Percentiles rank a stretch among this genome's conserved stretches.
phyloP scores from a whole-genome alignment of 2,329 filamentous ascomycete genomes.

The Gliomastix tumulicola region DNA sequence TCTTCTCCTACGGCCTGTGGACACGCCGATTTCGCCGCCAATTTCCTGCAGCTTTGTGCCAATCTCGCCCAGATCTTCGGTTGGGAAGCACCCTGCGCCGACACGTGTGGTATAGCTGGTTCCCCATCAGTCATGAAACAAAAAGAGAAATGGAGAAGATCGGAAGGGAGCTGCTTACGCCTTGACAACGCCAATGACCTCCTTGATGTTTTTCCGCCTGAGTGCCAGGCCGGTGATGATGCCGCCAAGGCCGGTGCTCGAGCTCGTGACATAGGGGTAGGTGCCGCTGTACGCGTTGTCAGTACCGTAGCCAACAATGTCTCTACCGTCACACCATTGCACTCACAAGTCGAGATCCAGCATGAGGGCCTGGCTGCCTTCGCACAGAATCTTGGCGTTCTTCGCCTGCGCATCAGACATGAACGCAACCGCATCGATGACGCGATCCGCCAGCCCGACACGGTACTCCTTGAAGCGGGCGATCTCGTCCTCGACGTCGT shows the following conservation, averaged over 20 bases:
- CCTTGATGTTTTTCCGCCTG: constrained; percentile 52
- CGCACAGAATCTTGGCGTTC: too few species aligned
- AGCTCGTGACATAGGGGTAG: constrained; percentile 20
- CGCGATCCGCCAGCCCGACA: constrained; percentile 48
- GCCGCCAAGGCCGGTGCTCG: constrained; percentile 44
- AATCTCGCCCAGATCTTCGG: constrained; percentile 42
- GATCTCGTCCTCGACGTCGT: constrained; percentile 66
- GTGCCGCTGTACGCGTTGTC: constrained; percentile 7
- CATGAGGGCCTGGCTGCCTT: constrained; percentile 40
- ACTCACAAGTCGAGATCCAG: constrained; percentile 60
- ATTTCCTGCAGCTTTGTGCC: constrained; percentile 39
- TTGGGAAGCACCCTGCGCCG: constrained; percentile 58
- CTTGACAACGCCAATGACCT: constrained; percentile 61
- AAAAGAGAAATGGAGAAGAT: too few species aligned
- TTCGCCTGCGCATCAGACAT: constrained; percentile 53
- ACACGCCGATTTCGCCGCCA: constrained; percentile 35
- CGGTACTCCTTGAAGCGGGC: constrained; percentile 52
- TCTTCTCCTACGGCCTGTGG: constrained; percentile 54
- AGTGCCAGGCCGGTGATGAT: constrained; percentile 57
- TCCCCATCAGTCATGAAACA: too few species aligned
- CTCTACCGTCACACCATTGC: too few species aligned
- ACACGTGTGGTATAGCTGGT: constrained; percentile 55
- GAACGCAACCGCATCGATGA: constrained; percentile 61
- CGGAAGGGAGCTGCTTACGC: too few species aligned
- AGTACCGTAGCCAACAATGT: too few species aligned